These are phyloP conservation scores for Carpinus fangiana DNA, from an alignment of 306 rosid species.

Conservation along the genomic window DNA sequence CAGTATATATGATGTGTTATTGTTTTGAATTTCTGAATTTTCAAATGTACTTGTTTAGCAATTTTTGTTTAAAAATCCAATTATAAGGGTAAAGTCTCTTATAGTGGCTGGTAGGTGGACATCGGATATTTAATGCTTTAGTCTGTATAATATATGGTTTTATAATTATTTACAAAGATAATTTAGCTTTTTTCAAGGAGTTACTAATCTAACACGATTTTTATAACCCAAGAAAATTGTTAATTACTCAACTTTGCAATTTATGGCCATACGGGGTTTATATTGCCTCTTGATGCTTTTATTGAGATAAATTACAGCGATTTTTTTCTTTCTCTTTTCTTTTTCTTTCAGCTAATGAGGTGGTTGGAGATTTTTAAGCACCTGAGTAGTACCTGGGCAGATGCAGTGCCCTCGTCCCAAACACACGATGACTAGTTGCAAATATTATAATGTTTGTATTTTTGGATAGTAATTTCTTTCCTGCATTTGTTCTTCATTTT, in stretches of 20 bases:
- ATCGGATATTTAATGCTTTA: background rate
- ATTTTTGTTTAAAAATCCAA: background rate
- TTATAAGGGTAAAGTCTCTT: background rate
- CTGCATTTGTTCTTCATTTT: slow-evolving; percentile 7
- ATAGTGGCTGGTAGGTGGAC: background rate
- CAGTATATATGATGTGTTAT: background rate
- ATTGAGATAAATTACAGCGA: background rate
- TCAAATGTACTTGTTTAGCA: background rate
- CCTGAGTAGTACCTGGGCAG: background rate
- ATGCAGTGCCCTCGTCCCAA: background rate
- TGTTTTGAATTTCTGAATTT: background rate
- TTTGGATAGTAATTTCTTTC: background rate
- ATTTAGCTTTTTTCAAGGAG: background rate
- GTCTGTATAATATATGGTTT: background rate
- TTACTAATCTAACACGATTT: background rate
- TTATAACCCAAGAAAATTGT: background rate
- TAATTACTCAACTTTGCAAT: background rate
- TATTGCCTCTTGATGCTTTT: background rate
- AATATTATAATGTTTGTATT: background rate
- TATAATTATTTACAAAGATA: background rate
- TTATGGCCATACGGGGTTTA: background rate
- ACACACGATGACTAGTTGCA: background rate
- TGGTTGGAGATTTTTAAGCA: background rate
- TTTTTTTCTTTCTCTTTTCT: background rate
- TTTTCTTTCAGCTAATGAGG: background rate